These are phyloP conservation scores for Pseudozyma sp. DNA, from an alignment of 1,284 basidiomycete genomes.

Conservation along the genomic window DNA sequence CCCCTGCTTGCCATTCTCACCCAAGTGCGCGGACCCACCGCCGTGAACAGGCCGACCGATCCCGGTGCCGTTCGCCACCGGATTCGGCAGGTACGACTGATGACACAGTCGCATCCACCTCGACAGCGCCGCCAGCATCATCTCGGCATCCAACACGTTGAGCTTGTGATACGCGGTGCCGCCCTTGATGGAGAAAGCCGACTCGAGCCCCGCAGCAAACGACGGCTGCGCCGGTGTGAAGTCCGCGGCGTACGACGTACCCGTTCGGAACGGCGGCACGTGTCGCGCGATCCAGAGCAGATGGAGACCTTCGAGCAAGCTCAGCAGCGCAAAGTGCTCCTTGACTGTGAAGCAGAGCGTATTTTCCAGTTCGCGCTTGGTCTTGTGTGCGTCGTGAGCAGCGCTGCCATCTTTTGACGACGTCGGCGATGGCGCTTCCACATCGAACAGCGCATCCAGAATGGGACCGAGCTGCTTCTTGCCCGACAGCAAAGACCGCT, in stretches of 20 bases:
- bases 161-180: constrained; percentile 24
- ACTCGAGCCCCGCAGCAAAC: constrained; percentile 17
- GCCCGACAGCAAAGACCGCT: constrained; percentile 18
- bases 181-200: constrained; percentile 22
- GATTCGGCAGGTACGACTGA: constrained; percentile 35
- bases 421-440: constrained; percentile 17
- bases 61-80: constrained; percentile 16
- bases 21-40: neutral
- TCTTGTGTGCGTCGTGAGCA: neutral
- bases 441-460: constrained; percentile 27
- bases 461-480: constrained; percentile 41
- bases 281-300: constrained; percentile 39
- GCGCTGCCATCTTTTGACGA: neutral
- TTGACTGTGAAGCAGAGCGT: constrained; percentile 37
- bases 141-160: constrained; percentile 24
- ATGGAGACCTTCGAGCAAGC: constrained; percentile 42
- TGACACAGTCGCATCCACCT: constrained; percentile 42
- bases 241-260: constrained; percentile 37
- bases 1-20: constrained; percentile 2
- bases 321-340: constrained; percentile 42
- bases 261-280: constrained; percentile 31
- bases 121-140: constrained; percentile 36
- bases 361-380: constrained; percentile 13
- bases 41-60: constrained; percentile 6
- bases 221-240: constrained; percentile 25